phyloP scores from a whole-genome alignment of 2,329 filamentous ascomycete genomes.

The Laburnicola sp. region DNA sequence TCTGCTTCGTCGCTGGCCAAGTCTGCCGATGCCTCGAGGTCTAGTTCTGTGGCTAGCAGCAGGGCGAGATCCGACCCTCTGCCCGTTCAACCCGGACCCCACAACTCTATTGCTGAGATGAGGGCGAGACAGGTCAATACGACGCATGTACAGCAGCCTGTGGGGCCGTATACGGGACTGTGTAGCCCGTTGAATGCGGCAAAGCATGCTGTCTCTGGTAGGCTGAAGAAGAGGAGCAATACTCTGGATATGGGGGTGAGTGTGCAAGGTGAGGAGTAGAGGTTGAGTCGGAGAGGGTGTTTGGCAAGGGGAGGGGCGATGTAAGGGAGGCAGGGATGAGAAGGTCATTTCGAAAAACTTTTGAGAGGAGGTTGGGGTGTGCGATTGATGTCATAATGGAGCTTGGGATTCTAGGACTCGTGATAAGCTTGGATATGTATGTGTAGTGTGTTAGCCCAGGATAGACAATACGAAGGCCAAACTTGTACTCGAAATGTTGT shows the following conservation, averaged over 20 bases:
- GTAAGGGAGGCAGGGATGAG: not conserved
- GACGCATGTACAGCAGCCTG: not conserved
- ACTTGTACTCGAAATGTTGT: no score
- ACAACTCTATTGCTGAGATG: conserved; percentile 7
- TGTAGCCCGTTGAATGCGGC: not conserved
- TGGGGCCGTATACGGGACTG: conserved; percentile 1
- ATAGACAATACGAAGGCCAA: no score
- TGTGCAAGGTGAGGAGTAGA: no score
- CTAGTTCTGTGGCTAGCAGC: not conserved
- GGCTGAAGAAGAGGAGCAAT: conserved; percentile 3
- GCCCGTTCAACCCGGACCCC: not conserved
- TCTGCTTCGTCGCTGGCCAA: not conserved
- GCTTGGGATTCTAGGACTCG: not conserved
- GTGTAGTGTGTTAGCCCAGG: no score
- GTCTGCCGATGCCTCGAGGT: not conserved
- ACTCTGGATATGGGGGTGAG: not conserved
- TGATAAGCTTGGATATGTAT: not conserved
- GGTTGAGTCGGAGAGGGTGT: not conserved
- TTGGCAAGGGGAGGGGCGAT: not conserved
- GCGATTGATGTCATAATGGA: not conserved
- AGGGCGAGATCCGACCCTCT: not conserved
- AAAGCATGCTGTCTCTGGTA: not conserved
- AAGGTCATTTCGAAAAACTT: conserved; percentile 5
- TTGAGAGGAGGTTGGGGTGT: not conserved
- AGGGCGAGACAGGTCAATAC: conserved; percentile 1